Evolutionary conservation across 2,329 filamentous ascomycete genomes (phyloP).

Genomic region (Phialophora macrospora): DNA sequence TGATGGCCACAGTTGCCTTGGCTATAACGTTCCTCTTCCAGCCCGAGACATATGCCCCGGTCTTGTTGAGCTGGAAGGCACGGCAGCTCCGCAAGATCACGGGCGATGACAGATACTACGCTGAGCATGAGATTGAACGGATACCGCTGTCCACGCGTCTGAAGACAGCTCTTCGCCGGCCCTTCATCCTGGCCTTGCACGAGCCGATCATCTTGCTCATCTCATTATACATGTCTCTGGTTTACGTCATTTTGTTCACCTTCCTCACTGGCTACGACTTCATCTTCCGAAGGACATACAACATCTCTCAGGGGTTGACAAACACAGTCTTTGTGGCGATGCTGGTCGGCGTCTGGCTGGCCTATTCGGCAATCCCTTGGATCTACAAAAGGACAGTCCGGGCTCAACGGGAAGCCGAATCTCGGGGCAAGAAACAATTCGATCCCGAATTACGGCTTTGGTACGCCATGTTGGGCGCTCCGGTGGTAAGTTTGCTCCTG

Average conservation of each 20-base stretch:
- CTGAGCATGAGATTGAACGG: conserved; percentile 53
- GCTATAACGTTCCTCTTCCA: conserved; percentile 50
- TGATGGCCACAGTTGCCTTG: conserved; percentile 45
- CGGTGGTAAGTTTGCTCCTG: conserved; percentile 37
- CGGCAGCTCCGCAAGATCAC: conserved; percentile 49
- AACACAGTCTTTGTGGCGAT: conserved; percentile 57
- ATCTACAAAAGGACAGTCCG: conserved; percentile 53
- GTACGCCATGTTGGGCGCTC: conserved; percentile 58
- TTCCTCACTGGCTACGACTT: conserved; percentile 56
- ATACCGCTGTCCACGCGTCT: conserved; percentile 48
- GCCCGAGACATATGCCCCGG: conserved; percentile 58
- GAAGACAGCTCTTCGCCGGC: conserved; percentile 53
- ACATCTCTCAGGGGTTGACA: conserved; percentile 51
- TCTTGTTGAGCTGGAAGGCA: conserved; percentile 55
- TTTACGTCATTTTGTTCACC: conserved; percentile 46
- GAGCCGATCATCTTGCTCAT: conserved; percentile 46
- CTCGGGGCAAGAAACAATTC: conserved; percentile 47
- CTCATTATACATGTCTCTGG: conserved; percentile 40
- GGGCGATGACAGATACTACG: conserved; percentile 54
- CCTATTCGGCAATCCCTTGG: conserved; percentile 49
- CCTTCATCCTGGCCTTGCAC: conserved; percentile 55
- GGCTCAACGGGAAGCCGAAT: conserved; percentile 50
- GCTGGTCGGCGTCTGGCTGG: conserved; percentile 49
- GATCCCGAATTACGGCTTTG: conserved; percentile 61
- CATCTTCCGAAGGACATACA: conserved; percentile 56